These are phyloP conservation scores for Alternaria triticimaculans DNA, from an alignment of 2,329 filamentous ascomycete species.

Conservation along the genomic window DNA sequence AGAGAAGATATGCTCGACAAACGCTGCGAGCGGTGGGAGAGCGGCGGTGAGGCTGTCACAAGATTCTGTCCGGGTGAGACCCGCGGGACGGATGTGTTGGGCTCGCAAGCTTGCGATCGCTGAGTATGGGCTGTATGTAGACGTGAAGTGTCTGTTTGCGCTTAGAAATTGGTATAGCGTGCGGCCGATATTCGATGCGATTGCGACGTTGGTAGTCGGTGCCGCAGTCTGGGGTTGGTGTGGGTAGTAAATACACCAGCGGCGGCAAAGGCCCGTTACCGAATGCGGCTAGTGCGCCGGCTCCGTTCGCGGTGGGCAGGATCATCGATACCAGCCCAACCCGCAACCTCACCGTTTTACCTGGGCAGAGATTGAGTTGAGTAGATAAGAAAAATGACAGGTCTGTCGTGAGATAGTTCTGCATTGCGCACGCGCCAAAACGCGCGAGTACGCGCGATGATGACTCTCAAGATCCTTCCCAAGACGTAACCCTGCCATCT, in stretches of 20 bases:
- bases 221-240: not conserved
- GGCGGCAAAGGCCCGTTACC: not conserved
- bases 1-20: not conserved
- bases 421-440: not conserved
- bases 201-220: not conserved
- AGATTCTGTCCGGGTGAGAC: not conserved
- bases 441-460: not conserved
- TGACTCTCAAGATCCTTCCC: not conserved
- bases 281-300: not conserved
- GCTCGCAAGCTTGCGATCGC: not conserved
- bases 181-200: not conserved
- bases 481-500: not conserved
- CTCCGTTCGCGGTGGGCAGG: not conserved
- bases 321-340: not conserved
- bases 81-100: not conserved
- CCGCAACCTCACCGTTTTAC: not conserved
- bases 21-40: not conserved
- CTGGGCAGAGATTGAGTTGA: not conserved
- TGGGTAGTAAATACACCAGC: not conserved
- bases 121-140: not conserved
- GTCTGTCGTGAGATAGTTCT: not conserved
- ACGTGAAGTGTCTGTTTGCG: not conserved
- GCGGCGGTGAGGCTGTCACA: not conserved
- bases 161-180: not conserved
- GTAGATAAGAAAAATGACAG: not conserved